These are phyloP conservation scores for Apiospora arundinis DNA, from an alignment of 2,329 filamentous ascomycete genomes.

Conservation along the genomic window DNA sequence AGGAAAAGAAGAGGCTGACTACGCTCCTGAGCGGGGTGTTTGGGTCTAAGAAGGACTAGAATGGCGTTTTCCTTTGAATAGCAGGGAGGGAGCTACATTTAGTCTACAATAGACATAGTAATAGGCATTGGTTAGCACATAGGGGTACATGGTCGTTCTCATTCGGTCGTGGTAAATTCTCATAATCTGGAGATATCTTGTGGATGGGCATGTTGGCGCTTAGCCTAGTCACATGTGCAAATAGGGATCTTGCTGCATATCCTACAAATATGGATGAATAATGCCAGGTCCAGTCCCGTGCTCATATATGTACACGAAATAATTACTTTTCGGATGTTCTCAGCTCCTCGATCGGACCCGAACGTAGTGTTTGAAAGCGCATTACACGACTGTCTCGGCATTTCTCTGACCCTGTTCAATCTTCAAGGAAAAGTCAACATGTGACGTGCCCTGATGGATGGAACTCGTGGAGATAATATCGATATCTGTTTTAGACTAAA, in stretches of 20 bases:
- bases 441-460: constrained; percentile 93
- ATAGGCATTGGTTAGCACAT: too few species aligned
- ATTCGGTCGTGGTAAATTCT: neutral
- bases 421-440: constrained; percentile 96
- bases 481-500: constrained; percentile 65
- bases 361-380: neutral
- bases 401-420: constrained; percentile 58
- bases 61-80: too few species aligned
- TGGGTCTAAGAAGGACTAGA: constrained; percentile 12
- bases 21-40: constrained; percentile 2
- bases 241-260: neutral
- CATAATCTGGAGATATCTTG: neutral
- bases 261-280: neutral
- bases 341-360: neutral
- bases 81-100: neutral
- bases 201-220: neutral
- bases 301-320: neutral
- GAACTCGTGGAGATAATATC: constrained; percentile 96
- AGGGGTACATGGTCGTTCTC: neutral
- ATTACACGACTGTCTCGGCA: neutral
- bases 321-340: neutral
- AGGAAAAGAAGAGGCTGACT: constrained; percentile 12
- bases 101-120: neutral
- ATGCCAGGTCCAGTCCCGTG: neutral
- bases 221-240: neutral